These are phyloP conservation scores for Paecilomyces niveus DNA, from an alignment of 2,329 filamentous ascomycete genomes.

Conservation along the genomic window DNA sequence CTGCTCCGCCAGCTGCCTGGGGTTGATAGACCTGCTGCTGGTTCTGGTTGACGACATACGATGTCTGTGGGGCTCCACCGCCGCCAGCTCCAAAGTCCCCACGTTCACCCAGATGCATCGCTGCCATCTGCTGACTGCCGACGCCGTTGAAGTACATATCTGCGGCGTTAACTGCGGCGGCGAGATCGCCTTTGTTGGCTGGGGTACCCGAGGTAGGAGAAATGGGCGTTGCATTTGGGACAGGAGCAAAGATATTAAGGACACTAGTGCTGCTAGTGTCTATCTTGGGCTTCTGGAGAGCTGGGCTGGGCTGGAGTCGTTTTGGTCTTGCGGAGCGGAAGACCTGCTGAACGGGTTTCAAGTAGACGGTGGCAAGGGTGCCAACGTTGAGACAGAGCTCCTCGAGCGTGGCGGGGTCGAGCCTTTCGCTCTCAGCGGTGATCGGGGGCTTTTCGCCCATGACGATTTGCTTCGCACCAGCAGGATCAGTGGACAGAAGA, in stretches of 20 bases:
- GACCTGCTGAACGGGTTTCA: slow-evolving; percentile 95
- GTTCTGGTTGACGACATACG: slow-evolving; percentile 73
- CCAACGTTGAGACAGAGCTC: slow-evolving; percentile 97
- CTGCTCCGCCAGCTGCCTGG: slow-evolving; percentile 54
- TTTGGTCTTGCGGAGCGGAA: slow-evolving; percentile 83
- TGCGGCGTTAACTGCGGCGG: slow-evolving; percentile 71
- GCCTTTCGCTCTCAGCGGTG: slow-evolving; percentile 88
- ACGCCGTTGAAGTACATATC: slow-evolving; percentile 83
- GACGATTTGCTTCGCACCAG: slow-evolving; percentile 76
- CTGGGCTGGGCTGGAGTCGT: slow-evolving; percentile 72
- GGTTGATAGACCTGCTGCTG: slow-evolving; percentile 69
- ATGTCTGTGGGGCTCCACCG: slow-evolving; percentile 42
- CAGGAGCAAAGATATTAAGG: slow-evolving; percentile 18
- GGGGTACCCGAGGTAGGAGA: slow-evolving; percentile 39
- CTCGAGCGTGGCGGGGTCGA: slow-evolving; percentile 84
- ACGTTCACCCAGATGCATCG: slow-evolving; percentile 60
- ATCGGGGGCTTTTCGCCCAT: slow-evolving; percentile 98
- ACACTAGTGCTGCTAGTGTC: slow-evolving; percentile 33
- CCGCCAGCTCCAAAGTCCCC: slow-evolving; percentile 60
- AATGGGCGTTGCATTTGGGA: slow-evolving; percentile 17
- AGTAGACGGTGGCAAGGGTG: slow-evolving; percentile 91
- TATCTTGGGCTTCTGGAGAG: slow-evolving; percentile 64
- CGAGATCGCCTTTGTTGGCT: slow-evolving; percentile 45
- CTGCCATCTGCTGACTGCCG: slow-evolving; percentile 65
- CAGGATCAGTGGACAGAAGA: slow-evolving; percentile 83